These are phyloP conservation scores for Apiospora phragmitis DNA, from an alignment of 2,329 filamentous ascomycete genomes.

Conservation along the genomic window DNA sequence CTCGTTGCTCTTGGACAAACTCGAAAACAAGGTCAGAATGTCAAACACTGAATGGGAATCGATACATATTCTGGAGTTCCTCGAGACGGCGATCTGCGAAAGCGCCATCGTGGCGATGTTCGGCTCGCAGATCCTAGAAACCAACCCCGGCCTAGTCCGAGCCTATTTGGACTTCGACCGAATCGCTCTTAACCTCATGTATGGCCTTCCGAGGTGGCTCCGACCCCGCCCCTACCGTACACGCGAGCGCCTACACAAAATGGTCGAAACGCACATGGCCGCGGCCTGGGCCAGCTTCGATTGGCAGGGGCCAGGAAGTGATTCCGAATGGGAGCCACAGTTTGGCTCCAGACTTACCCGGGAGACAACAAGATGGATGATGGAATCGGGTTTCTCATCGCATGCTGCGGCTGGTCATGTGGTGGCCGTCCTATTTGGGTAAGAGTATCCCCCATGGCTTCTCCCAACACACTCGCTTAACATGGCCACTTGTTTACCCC, in stretches of 20 bases:
- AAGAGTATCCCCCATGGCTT: too few relatives aligned
- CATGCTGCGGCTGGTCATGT: background rate
- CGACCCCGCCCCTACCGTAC: background rate
- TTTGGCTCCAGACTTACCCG: background rate
- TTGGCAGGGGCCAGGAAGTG: background rate
- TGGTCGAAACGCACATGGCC: background rate
- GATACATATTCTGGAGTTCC: slow-evolving; percentile 15
- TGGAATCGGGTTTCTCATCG: background rate
- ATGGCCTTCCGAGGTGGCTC: background rate
- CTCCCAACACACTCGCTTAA: too few relatives aligned
- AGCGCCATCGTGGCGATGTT: slow-evolving; percentile 17
- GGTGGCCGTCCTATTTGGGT: background rate
- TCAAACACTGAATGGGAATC: slow-evolving; percentile 15
- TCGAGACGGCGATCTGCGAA: slow-evolving; percentile 18
- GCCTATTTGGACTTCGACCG: slow-evolving; percentile 22
- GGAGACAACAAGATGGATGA: background rate
- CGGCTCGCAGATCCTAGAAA: slow-evolving; percentile 17
- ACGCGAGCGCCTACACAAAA: background rate
- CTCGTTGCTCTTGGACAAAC: slow-evolving; percentile 14
- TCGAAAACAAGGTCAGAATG: background rate
- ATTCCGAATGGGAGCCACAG: background rate
- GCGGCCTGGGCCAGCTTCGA: background rate
- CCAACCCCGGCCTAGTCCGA: slow-evolving; percentile 17
- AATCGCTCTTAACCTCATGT: background rate
- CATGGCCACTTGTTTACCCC: too few relatives aligned